Evolutionary conservation across 257 asterid genomes (phyloP), one percentile per base, ranked within the genome.

Genomic region (Mentha longifolia): DNA sequence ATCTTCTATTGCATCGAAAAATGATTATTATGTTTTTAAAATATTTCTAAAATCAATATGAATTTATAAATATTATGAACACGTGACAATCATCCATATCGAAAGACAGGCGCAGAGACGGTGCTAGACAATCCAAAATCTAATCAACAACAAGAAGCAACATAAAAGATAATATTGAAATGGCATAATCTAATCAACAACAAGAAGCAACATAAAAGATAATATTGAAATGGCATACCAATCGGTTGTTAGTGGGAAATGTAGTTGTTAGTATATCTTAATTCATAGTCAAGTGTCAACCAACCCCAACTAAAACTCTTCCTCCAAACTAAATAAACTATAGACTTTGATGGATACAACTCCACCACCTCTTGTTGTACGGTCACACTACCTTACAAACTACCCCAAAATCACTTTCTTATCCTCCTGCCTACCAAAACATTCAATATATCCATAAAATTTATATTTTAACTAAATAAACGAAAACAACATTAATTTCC

Each of bases 361-460:
- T 7, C 57, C 74, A 88, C 92, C 74, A 86, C 86, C 90, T 85
- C 67, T 84, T 69, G 89, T 80, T 85, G 85, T 80, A 85, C 72
- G 74, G 79, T 85, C 83, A 65, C 84, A 75, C 73, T 82, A 79
- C 51, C 87, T 84, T 64, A 49, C 77, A 69, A 79, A 60, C 59
- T 6, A 63, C 76, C 79, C 2, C 68, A 74, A 73, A 71, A 60
- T 79, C 74, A 7, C 81, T 74, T 73, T 78, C 84, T 76, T 76
- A 78, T 79, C 81, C 74, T 75, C 78, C 39, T 46, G 70, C 77
- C 85, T 25, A 80, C 79, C 91, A 77, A 75, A 78, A 67, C 14
- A 76, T 76, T 77, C 85, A 78, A 84, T 2, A 54, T 56, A 71
- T 70, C 72, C 59, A 73, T 20, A 57, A 6, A 61, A 72, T 28